Percentiles rank a stretch among this genome's conserved stretches.
Evolutionary conservation across 352 stramenopile species (phyloP).

Genomic region (Globisporangium sylvaticum): DNA sequence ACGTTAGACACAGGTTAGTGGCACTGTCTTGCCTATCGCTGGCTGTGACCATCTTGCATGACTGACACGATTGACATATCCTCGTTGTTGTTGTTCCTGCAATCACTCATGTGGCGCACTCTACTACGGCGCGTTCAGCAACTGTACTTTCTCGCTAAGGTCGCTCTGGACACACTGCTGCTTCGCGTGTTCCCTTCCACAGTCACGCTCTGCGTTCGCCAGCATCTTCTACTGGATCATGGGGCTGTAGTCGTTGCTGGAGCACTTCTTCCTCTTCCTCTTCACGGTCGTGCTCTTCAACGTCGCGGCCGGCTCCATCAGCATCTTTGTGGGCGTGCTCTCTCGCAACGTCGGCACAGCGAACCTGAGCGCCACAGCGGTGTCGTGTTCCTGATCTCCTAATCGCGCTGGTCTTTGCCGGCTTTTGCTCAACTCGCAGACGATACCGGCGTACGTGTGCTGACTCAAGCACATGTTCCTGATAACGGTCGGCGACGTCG

Average conservation of each 20-base stretch:
- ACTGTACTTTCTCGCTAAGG: constrained; percentile 84
- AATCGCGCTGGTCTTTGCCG: too few relatives aligned
- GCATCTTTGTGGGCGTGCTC: constrained; percentile 66
- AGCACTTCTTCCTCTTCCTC: constrained; percentile 65
- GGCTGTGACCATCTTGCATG: background rate
- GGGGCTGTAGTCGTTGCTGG: constrained; percentile 55
- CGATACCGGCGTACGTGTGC: too few relatives aligned
- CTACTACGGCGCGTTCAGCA: constrained; percentile 74
- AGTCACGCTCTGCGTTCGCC: constrained; percentile 68
- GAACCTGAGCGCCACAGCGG: constrained; percentile 29
- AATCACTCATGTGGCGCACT: constrained; percentile 32
- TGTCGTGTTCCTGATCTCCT: too few relatives aligned
- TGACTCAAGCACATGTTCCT: too few relatives aligned
- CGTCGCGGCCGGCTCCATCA: constrained; percentile 68
- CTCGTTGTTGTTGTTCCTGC: background rate
- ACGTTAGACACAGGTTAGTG: too few relatives aligned
- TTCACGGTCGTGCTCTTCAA: constrained; percentile 79
- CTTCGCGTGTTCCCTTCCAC: constrained; percentile 74
- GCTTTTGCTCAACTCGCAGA: too few relatives aligned
- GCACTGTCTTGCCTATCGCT: too few relatives aligned
- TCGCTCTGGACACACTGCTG: constrained; percentile 64
- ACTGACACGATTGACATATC: background rate
- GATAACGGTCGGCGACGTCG: too few relatives aligned
- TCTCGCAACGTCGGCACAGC: constrained; percentile 58
- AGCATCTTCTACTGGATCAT: constrained; percentile 88